Base-by-base conservation (phyloP, 352 stramenopile species). In the Globisporangium irregulare region DNA sequence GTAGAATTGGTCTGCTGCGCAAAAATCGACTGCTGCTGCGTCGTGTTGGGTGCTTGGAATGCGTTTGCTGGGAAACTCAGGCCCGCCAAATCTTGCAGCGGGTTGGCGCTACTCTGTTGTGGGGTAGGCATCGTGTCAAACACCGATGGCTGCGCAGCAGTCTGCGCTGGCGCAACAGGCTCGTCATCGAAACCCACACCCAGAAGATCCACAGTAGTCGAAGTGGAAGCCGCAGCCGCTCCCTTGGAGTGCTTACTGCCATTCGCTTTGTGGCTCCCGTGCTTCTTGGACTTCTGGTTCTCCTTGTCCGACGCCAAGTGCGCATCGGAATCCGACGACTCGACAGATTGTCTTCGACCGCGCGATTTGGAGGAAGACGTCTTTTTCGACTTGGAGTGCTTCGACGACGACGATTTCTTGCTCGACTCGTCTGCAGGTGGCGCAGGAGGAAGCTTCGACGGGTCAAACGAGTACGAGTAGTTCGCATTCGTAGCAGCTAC, bases 381-480 rank as follows among this genome's bases (percentile, higher is more conserved):
- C 46, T 71, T 71, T 29, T 66, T 71, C 18, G 38, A 55, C 61
- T 78, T 73, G 70, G 73, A 20, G 29, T 57, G 60, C 38, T 78
- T 82, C 25, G 25, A 29, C 25, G 25, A 29, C 51, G 74, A 80
- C 34, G 41, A 7, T 58, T 75, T 69, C 41, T 56, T 71, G 27
- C 67, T 59, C 18, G 72, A 72, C 27, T 70, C 50, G 32, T 82
- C 62, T 4, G 76, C 66, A 5, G 48, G 62, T 62, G 76, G 74
- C 7, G 78, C 56, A 48, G 74, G 71, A 12, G 76, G 76, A 1
- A 86, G 69, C 55, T 89, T 89, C 10, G 78, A 70, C 25, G 78
- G 76, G 38, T 85, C 80, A 48, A 86, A 86, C 1, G 78, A 80
- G 70, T 73, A 85, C 59, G 72, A 66, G 69, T 85, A 89, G 64